Conservation (phyloP, 208 protist genomes). For the Lotmaria passim region DNA sequence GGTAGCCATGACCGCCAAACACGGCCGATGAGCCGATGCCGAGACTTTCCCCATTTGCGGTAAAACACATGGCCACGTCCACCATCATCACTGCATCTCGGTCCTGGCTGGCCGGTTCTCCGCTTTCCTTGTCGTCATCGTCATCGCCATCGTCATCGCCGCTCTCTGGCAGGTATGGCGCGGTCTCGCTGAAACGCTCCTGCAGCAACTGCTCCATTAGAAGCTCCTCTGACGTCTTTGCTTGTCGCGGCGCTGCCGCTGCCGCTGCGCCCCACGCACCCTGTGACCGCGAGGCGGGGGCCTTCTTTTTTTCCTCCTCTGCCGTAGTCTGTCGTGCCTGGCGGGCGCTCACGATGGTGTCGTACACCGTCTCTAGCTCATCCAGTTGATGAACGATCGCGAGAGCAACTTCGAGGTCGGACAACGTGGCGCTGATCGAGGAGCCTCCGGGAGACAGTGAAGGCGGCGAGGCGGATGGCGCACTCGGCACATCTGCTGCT, state of each 20-base stretch:
- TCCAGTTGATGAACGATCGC: slow-evolving; percentile 57
- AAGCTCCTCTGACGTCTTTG: slow-evolving; percentile 50
- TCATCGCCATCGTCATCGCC: too few relatives aligned
- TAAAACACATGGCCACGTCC: slow-evolving; percentile 87
- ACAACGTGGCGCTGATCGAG: background rate
- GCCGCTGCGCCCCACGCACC: background rate
- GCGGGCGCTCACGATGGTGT: slow-evolving; percentile 36
- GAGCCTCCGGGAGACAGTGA: background rate
- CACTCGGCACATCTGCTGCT: background rate
- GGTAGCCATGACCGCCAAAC: slow-evolving; percentile 83
- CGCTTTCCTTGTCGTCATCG: slow-evolving; percentile 32
- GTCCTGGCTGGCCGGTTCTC: background rate
- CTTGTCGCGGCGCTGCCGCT: background rate
- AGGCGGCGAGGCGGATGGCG: background rate
- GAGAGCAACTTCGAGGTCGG: slow-evolving; percentile 42
- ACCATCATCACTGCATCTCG: slow-evolving; percentile 18
- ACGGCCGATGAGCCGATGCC: slow-evolving; percentile 69
- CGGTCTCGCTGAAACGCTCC: slow-evolving; percentile 54
- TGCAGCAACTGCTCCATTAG: slow-evolving; percentile 69
- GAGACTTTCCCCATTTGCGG: slow-evolving; percentile 53
- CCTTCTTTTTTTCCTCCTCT: background rate
- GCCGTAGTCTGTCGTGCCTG: background rate
- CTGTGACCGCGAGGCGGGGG: too few relatives aligned
- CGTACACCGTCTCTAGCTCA: slow-evolving; percentile 73
- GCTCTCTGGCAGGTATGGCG: slow-evolving; percentile 25